phyloP scores from a whole-genome alignment of 768 basidiomycete species.

The Panaeolus cyanescens region DNA sequence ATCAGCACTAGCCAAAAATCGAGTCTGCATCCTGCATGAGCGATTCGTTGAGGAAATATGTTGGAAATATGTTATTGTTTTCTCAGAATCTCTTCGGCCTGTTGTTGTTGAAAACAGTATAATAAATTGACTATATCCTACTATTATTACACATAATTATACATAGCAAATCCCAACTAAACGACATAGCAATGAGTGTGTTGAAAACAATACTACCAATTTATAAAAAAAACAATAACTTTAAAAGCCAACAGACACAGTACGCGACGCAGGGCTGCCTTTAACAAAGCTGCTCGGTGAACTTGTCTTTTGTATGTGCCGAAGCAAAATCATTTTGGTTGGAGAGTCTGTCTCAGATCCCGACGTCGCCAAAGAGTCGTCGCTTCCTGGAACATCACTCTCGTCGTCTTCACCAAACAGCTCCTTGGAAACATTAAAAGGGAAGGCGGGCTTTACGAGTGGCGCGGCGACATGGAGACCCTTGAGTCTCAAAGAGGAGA shows the following conservation, averaged over 20 bases:
- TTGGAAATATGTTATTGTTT: neutral
- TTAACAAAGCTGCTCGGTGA: neutral
- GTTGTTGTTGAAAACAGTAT: neutral
- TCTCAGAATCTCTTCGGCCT: neutral
- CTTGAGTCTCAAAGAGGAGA: conserved; percentile 21
- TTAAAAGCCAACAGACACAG: neutral
- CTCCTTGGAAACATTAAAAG: conserved; percentile 7
- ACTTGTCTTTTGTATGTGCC: conserved; percentile 17
- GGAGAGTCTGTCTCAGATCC: conserved; percentile 25
- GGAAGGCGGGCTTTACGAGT: neutral
- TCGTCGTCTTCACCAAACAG: conserved; percentile 13
- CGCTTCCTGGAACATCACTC: conserved; percentile 18
- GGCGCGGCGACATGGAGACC: neutral
- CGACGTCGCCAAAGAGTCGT: conserved; percentile 22
- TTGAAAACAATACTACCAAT: neutral
- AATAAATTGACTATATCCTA: conserved; percentile 1
- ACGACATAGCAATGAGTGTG: neutral
- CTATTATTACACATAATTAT: conserved; percentile 2
- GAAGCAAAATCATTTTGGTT: conserved; percentile 21
- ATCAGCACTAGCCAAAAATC: too few relatives aligned
- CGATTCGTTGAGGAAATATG: too few relatives aligned
- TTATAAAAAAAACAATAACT: conserved; percentile 4
- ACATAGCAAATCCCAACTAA: neutral
- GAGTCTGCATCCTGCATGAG: too few relatives aligned
- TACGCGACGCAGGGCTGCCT: neutral